These are phyloP conservation scores for Aureobasidium mangrovei DNA, from an alignment of 2,329 filamentous ascomycete species.

Conservation along the genomic window DNA sequence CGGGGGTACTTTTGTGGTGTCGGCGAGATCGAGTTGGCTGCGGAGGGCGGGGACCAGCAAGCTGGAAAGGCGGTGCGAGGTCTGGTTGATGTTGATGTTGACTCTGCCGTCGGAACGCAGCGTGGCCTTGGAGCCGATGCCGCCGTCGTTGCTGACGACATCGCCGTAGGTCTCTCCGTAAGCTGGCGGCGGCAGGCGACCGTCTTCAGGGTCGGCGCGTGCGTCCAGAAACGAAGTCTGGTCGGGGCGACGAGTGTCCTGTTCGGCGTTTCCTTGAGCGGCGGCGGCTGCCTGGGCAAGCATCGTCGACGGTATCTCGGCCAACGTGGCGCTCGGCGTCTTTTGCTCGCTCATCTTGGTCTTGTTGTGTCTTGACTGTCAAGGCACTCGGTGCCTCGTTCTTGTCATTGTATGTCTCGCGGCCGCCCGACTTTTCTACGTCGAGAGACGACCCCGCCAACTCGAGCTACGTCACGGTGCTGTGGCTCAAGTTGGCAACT, in stretches of 20 bases:
- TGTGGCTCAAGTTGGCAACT: too few relatives aligned
- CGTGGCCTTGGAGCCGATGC: conserved; percentile 31
- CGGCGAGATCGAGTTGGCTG: conserved; percentile 42
- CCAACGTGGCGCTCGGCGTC: conserved; percentile 5
- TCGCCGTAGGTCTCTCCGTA: conserved; percentile 32
- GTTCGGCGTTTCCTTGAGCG: conserved; percentile 11
- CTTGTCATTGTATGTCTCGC: neutral
- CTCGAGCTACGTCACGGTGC: too few relatives aligned
- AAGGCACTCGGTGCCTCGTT: neutral
- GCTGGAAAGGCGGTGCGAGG: conserved; percentile 55
- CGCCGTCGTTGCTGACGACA: conserved; percentile 30
- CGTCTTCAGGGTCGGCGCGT: conserved; percentile 2
- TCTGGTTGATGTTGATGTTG: conserved; percentile 71
- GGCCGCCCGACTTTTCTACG: too few relatives aligned
- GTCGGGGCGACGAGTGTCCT: neutral
- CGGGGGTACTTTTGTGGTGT: conserved; percentile 48
- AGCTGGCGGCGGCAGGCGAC: conserved; percentile 29
- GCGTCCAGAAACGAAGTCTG: neutral
- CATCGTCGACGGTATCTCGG: conserved; percentile 13
- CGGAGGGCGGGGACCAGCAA: conserved; percentile 58
- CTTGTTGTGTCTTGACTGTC: neutral
- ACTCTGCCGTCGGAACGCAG: conserved; percentile 61
- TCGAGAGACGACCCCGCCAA: too few relatives aligned
- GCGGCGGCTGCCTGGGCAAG: conserved; percentile 14
- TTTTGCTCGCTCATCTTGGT: conserved; percentile 1